Conservation (phyloP, 805 yeast genomes). For the Cyberlindnera saturnus region DNA sequence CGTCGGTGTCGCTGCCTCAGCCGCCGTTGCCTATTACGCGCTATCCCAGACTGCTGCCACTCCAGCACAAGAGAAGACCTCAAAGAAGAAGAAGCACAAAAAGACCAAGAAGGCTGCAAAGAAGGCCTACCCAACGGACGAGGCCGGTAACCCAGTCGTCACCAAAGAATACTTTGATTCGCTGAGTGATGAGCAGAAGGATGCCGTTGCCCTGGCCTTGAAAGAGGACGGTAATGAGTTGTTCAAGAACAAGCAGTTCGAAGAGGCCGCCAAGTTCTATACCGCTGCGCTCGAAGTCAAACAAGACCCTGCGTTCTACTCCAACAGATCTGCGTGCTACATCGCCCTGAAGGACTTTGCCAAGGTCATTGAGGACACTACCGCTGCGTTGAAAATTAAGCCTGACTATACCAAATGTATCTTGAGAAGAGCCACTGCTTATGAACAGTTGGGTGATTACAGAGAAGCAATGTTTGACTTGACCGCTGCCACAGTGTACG, state of each 20-base stretch:
- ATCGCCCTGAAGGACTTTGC: constrained; percentile 75
- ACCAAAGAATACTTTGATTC: constrained; percentile 38
- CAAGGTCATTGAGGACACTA: constrained; percentile 82
- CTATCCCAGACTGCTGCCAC: constrained; percentile 32
- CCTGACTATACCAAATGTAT: constrained; percentile 91
- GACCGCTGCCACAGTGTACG: constrained; percentile 81
- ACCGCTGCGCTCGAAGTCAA: constrained; percentile 69
- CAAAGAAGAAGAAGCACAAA: constrained; percentile 37
- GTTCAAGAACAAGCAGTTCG: constrained; percentile 64
- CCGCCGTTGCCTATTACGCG: constrained; percentile 54
- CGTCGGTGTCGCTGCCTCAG: constrained; percentile 57
- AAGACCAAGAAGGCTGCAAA: constrained; percentile 21
- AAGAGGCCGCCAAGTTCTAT: constrained; percentile 76
- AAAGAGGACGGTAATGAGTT: constrained; percentile 85
- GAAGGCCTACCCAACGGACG: constrained; percentile 44
- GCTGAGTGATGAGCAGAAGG: constrained; percentile 48
- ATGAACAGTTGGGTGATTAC: constrained; percentile 72
- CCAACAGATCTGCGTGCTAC: constrained; percentile 95
- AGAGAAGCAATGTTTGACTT: constrained; percentile 87
- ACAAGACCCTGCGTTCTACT: constrained; percentile 82
- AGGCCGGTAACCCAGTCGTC: constrained; percentile 54
- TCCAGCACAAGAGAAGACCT: constrained; percentile 22
- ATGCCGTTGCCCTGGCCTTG: constrained; percentile 62
- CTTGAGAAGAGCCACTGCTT: constrained; percentile 88
- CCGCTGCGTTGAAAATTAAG: constrained; percentile 76